phyloP scores from a whole-genome alignment of 2,329 filamentous ascomycete species.

The Chrysosphaeria jannelii region DNA sequence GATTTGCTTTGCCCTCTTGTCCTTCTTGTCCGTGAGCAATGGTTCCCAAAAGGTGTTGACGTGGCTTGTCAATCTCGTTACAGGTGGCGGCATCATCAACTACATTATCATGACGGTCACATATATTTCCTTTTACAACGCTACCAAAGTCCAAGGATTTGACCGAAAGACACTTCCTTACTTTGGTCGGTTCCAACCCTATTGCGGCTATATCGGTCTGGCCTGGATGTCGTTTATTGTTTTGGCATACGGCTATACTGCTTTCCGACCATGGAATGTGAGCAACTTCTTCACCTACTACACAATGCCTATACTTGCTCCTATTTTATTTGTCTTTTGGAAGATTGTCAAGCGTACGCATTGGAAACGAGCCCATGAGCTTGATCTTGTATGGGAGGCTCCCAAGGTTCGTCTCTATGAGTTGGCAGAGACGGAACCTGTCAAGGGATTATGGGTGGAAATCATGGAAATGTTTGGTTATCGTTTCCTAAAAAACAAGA shows the following conservation, averaged over 20 bases:
- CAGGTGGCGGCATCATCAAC: constrained; percentile 14
- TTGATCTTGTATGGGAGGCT: constrained; percentile 7
- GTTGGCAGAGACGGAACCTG: constrained; percentile 3
- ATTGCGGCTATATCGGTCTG: constrained; percentile 9
- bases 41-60: constrained; percentile 10
- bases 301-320: constrained; percentile 22
- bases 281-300: constrained; percentile 21
- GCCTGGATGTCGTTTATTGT: constrained; percentile 4
- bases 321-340: constrained; percentile 25
- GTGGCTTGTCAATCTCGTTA: constrained; percentile 14
- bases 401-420: constrained; percentile 11
- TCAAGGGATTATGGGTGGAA: constrained; percentile 3
- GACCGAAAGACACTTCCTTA: constrained; percentile 10
- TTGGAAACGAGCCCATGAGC: constrained; percentile 5
- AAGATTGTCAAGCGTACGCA: constrained; percentile 30
- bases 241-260: constrained; percentile 21
- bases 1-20: constrained; percentile 10
- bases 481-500: background rate
- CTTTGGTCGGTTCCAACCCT: constrained; percentile 11
- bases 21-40: constrained; percentile 12
- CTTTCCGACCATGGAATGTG: constrained; percentile 17
- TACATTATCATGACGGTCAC: constrained; percentile 13
- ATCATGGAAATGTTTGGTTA: constrained; percentile 2
- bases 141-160: constrained; percentile 11
- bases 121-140: constrained; percentile 11